phyloP scores from a whole-genome alignment of 2,329 filamentous ascomycete species.

The Dryadomyces sulphureus region DNA sequence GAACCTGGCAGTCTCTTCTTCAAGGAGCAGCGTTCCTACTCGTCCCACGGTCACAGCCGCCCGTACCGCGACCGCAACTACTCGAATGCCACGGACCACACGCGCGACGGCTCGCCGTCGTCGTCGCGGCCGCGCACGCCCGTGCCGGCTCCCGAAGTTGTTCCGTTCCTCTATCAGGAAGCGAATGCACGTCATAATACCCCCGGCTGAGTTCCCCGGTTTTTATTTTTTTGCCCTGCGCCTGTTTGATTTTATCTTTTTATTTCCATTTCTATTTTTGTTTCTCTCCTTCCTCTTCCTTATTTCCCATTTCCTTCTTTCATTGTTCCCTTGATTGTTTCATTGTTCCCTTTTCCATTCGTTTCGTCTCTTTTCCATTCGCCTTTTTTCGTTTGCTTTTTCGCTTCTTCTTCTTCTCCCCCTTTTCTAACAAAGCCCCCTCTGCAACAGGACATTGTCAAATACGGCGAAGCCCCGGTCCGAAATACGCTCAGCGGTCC shows the following conservation, averaged over 20 bases:
- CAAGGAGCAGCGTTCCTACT: slow-evolving; percentile 48
- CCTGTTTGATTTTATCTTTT: no score
- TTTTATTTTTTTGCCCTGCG: not conserved
- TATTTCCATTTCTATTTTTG: not conserved
- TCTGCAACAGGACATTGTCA: slow-evolving; percentile 48
- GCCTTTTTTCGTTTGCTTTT: not conserved
- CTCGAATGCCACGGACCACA: slow-evolving; percentile 60
- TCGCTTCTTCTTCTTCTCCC: not conserved
- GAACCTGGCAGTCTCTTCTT: slow-evolving; percentile 29
- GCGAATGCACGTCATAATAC: slow-evolving; percentile 44
- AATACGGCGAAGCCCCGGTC: slow-evolving; percentile 65
- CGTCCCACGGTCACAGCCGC: slow-evolving; percentile 44
- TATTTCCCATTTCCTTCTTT: not conserved
- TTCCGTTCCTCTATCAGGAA: slow-evolving; percentile 94
- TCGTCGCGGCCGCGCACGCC: slow-evolving; percentile 73
- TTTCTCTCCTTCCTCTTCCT: slow-evolving; percentile 1
- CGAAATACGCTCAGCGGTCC: slow-evolving; percentile 53
- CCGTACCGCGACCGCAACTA: slow-evolving; percentile 63
- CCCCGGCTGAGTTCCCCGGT: slow-evolving; percentile 5
- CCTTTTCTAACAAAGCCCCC: not conserved
- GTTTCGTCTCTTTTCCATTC: not conserved
- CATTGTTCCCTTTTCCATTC: slow-evolving; percentile 1
- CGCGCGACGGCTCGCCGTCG: slow-evolving; percentile 59
- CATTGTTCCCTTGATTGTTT: slow-evolving; percentile 4
- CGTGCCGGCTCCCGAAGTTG: slow-evolving; percentile 78